Evolutionary conservation across 208 protist genomes (phyloP), one percentile per base, ranked within the genome.

Genomic region (Crithidia sp.): DNA sequence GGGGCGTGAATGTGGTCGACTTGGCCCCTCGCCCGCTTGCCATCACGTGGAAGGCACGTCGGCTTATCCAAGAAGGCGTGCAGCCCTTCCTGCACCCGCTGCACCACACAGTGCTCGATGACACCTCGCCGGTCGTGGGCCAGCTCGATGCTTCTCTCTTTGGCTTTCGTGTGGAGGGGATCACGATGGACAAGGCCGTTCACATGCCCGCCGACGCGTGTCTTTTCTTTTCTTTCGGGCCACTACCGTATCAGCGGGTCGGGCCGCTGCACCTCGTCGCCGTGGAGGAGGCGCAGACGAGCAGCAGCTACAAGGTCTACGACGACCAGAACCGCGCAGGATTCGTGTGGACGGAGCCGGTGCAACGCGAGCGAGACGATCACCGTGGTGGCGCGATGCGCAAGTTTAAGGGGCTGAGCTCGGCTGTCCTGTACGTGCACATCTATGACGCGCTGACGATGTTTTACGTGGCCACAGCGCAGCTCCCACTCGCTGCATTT

Each of bases 371-470:
- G 87, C 41, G 55, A 63, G 45, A 84, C 28, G 28, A 28, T 28
- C 28, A 28, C 28, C 28, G 28, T 28, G 28, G 83, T 64, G 68
- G 67, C 14, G 71, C 84, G 56, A 86, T 95, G 83, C 74, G 76
- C 39, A 84, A 85, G 70, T 95, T 84, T 71, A 91, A 94, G 67
- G 66, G 86, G 17, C 47, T 62, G 10, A 66, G 63, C 47, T 80
- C 52, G 65, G 65, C 83, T 17, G 79, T 70, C 2, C 43, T 96
- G 13, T 95, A 96, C 79, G 70, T 96, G 50, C 92, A 96, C 72
- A 39, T 95, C 4, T 96, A 94, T 79, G 81, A 96, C 69, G 92
- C 90, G 7, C 80, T 95, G 37, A 94, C 83, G 14, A 96, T 96
- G 92, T 96, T 96, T 78, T 96, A 96, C 82, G 62, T 95, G 17